These are phyloP conservation scores for Magnolia officinalis DNA, from an alignment of 164 flowering plant species.

Conservation along the genomic window DNA sequence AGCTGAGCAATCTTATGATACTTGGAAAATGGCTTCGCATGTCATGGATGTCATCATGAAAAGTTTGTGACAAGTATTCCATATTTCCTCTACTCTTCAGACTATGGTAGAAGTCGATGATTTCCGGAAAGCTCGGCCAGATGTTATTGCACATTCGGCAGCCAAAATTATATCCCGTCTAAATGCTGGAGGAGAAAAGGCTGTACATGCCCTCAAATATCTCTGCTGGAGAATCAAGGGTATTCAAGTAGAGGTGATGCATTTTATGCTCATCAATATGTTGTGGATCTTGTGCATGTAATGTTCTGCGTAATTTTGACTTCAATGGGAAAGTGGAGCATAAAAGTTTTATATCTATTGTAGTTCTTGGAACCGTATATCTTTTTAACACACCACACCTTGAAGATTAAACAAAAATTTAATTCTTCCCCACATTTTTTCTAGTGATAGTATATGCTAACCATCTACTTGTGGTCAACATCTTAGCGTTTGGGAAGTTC, in stretches of 20 bases:
- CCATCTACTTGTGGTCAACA: too few species aligned
- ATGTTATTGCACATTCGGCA: slow-evolving; percentile 83
- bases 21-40: not conserved
- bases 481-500: too few species aligned
- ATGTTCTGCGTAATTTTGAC: not conserved
- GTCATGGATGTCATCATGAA: not conserved
- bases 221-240: slow-evolving; percentile 88
- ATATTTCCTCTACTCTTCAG: slow-evolving; percentile 29
- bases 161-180: slow-evolving; percentile 75
- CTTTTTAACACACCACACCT: not conserved
- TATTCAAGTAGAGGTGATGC: slow-evolving; percentile 79
- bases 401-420: not conserved
- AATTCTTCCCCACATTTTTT: not conserved
- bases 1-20: not conserved
- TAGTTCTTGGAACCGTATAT: not conserved
- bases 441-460: not conserved
- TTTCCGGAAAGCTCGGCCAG: slow-evolving; percentile 65
- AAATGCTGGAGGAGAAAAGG: slow-evolving; percentile 81
- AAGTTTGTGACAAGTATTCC: not conserved
- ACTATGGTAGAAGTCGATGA: slow-evolving; percentile 65
- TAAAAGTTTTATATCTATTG: not conserved
- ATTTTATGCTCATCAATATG: slow-evolving; percentile 1
- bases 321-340: not conserved
- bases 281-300: not conserved
- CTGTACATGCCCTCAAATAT: slow-evolving; percentile 67